These are phyloP conservation scores for Verticillium longisporum DNA, from an alignment of 2,329 filamentous ascomycete species.

Conservation along the genomic window DNA sequence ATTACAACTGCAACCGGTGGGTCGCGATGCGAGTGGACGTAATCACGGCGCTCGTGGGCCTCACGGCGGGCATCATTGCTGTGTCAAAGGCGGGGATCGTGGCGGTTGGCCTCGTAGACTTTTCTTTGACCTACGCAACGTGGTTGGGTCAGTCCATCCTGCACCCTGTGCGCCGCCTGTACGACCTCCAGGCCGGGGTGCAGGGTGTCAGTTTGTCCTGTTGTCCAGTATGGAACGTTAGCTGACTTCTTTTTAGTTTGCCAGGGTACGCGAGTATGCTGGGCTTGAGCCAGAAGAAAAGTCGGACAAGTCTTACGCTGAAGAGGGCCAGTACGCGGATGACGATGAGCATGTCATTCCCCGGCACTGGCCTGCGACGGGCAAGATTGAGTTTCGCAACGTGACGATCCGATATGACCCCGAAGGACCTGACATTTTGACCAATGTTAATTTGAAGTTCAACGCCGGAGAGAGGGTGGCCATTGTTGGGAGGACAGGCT, in stretches of 20 bases:
- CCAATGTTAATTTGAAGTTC: slow-evolving; percentile 42
- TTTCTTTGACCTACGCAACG: slow-evolving; percentile 50
- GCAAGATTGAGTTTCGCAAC: slow-evolving; percentile 43
- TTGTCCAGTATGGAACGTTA: neutral
- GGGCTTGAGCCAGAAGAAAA: slow-evolving; percentile 37
- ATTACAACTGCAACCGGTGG: slow-evolving; percentile 52
- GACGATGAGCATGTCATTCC: slow-evolving; percentile 29
- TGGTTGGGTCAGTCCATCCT: slow-evolving; percentile 45
- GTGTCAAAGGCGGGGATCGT: slow-evolving; percentile 38
- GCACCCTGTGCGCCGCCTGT: slow-evolving; percentile 43
- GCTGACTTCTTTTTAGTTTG: slow-evolving; percentile 26
- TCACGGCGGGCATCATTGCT: slow-evolving; percentile 45
- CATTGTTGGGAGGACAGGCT: slow-evolving; percentile 73
- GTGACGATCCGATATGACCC: slow-evolving; percentile 41
- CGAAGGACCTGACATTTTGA: slow-evolving; percentile 40
- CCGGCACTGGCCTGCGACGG: slow-evolving; percentile 35
- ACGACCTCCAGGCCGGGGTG: slow-evolving; percentile 50
- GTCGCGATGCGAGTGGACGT: slow-evolving; percentile 47
- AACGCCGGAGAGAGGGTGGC: slow-evolving; percentile 68
- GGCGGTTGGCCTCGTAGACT: slow-evolving; percentile 46
- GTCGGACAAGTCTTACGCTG: slow-evolving; percentile 29
- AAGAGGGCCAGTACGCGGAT: slow-evolving; percentile 32
- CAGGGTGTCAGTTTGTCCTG: slow-evolving; percentile 38
- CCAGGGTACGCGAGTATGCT: slow-evolving; percentile 42
- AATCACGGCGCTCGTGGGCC: slow-evolving; percentile 43